A percentile compares a stretch with the other conserved stretches of the same genome.
Evolutionary conservation across 2,329 filamentous ascomycete species (phyloP).

Genomic region (Nothopassalora personata): DNA sequence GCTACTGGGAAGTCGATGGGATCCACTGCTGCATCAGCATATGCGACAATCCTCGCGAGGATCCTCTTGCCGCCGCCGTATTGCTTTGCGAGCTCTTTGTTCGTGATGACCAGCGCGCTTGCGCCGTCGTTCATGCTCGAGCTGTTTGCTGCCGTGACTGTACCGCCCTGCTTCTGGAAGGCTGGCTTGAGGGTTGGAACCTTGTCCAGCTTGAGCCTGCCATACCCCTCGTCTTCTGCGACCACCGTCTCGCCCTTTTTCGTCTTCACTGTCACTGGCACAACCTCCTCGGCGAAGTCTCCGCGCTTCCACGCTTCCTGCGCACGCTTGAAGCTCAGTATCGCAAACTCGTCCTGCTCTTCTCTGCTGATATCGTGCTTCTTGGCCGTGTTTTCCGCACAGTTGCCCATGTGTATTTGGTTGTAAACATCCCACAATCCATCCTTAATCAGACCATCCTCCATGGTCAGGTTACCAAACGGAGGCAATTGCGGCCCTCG

Average conservation of each 20-base stretch:
- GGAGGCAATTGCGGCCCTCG: conserved; percentile 75
- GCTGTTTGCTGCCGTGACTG: conserved; percentile 90
- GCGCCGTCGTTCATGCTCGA: conserved; percentile 94
- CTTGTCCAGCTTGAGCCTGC: conserved; percentile 81
- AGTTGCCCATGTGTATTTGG: conserved; percentile 96
- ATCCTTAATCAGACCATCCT: conserved; percentile 91
- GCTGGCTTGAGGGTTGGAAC: conserved; percentile 82
- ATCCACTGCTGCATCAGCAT: conserved; percentile 85
- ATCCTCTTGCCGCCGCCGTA: conserved; percentile 72
- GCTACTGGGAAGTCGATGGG: conserved; percentile 92
- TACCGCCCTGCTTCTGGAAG: conserved; percentile 81
- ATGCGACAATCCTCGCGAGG: conserved; percentile 77
- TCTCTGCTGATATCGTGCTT: conserved; percentile 74
- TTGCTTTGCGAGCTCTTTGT: conserved; percentile 70
- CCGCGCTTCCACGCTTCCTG: conserved; percentile 82
- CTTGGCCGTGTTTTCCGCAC: conserved; percentile 90
- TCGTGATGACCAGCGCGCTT: conserved; percentile 80
- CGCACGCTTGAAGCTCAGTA: conserved; percentile 80
- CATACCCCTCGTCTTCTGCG: conserved; percentile 80
- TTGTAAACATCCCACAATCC: conserved; percentile 96
- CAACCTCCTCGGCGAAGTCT: conserved; percentile 84
- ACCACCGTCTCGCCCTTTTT: conserved; percentile 79
- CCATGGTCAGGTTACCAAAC: conserved; percentile 80
- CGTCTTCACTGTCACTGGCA: conserved; percentile 75
- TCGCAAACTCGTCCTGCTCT: conserved; percentile 86